Conservation (phyloP, 1,284 basidiomycete genomes). For the Vanrija sp. region DNA sequence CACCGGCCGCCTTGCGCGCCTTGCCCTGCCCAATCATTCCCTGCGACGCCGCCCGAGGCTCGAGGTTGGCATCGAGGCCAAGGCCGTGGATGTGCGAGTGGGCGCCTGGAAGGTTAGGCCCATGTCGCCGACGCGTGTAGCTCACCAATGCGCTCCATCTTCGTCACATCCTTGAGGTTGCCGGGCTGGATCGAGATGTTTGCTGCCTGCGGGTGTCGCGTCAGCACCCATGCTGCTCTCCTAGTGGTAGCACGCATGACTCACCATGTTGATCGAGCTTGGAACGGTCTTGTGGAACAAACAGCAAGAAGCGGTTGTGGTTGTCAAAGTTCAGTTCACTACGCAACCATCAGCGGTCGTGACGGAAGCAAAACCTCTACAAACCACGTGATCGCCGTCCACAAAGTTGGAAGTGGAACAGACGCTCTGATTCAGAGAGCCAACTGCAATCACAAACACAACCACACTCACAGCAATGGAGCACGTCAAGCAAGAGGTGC, state of each 20-base stretch:
- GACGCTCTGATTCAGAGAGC: no score
- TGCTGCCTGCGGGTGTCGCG: conserved; percentile 33
- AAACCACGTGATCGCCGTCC: no score
- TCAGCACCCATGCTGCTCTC: neutral
- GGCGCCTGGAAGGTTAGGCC: conserved; percentile 59
- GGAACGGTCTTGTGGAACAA: no score
- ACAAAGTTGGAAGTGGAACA: no score
- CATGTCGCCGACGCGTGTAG: conserved; percentile 1
- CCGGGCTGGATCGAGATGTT: conserved; percentile 50
- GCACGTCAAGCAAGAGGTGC: no score
- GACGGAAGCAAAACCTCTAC: no score
- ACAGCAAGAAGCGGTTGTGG: no score
- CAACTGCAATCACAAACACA: no score
- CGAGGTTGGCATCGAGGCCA: conserved; percentile 83
- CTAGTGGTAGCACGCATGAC: neutral
- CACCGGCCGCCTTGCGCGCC: conserved; percentile 91
- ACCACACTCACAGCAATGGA: no score
- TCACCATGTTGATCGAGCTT: neutral
- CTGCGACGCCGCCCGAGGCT: conserved; percentile 76
- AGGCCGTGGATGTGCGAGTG: conserved; percentile 96
- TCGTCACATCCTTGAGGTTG: conserved; percentile 75
- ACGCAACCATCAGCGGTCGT: no score
- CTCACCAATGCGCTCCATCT: conserved; percentile 91
- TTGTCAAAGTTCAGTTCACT: no score
- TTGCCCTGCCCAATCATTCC: conserved; percentile 96